phyloP scores from a whole-genome alignment of 139 green algal genomes.

The Limnomonas spitsbergensis region DNA sequence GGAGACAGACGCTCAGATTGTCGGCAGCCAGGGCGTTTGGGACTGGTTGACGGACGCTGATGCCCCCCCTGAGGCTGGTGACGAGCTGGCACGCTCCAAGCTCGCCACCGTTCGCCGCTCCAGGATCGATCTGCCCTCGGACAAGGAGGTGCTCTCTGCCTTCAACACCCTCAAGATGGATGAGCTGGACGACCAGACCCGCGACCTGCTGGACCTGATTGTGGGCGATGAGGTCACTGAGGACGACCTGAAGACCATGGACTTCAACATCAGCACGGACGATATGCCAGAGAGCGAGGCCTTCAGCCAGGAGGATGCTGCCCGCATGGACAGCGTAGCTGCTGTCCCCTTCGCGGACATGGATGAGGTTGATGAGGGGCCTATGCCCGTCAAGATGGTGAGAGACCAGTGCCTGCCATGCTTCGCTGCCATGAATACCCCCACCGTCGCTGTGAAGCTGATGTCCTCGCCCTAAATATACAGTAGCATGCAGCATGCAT shows the following conservation, averaged over 20 bases:
- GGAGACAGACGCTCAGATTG: neutral
- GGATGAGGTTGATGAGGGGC: conserved; percentile 4
- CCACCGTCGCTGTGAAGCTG: no score
- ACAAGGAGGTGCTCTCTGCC: conserved; percentile 7
- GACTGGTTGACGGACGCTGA: conserved; percentile 32
- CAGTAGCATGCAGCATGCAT: no score
- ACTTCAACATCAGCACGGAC: conserved; percentile 19
- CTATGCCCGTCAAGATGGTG: no score
- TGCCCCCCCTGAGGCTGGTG: conserved; percentile 10
- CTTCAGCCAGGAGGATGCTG: conserved; percentile 7
- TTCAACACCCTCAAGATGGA: conserved; percentile 25
- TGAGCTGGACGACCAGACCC: conserved; percentile 26
- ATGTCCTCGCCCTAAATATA: no score
- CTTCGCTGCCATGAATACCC: no score
- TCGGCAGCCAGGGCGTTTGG: conserved; percentile 22
- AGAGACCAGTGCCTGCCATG: no score
- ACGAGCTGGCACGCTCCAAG: neutral
- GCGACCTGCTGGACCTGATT: conserved; percentile 37
- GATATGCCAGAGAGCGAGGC: conserved; percentile 5
- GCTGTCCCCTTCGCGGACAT: neutral
- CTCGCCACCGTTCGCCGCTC: neutral
- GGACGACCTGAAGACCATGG: conserved; percentile 29
- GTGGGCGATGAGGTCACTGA: conserved; percentile 32
- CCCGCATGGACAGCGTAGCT: neutral
- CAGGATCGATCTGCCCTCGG: conserved; percentile 1